Evolutionary conservation across 495 filamentous ascomycete species (phyloP).

Genomic region (Aspergillus ostianus): DNA sequence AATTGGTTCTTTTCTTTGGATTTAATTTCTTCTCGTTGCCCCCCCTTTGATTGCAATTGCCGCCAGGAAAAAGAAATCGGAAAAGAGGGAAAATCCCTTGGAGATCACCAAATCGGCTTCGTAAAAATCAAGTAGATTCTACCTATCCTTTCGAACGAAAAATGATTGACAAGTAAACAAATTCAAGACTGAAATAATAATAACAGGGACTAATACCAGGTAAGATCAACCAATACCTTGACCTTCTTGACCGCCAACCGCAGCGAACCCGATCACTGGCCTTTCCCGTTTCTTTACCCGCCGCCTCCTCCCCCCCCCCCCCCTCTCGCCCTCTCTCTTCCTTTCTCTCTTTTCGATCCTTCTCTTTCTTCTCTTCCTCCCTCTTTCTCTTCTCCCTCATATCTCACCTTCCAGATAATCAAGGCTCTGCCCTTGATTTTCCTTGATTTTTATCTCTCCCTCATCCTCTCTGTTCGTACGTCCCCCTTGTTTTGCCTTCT

Average conservation of each 20-base stretch:
- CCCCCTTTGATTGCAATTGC: neutral
- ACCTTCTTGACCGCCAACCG: neutral
- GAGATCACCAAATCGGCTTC: no score
- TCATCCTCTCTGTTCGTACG: conserved; percentile 12
- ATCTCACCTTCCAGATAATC: conserved; percentile 28
- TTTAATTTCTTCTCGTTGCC: conserved; percentile 14
- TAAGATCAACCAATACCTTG: no score
- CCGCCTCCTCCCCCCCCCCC: conserved; percentile 15
- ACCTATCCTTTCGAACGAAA: neutral
- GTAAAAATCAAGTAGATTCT: neutral
- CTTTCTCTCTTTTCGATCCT: conserved; percentile 27
- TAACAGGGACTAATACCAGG: neutral
- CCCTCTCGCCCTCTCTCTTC: conserved; percentile 17
- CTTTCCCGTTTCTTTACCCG: conserved; percentile 14
- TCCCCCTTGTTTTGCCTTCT: conserved; percentile 2
- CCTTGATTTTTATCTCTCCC: conserved; percentile 12
- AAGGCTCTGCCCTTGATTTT: conserved; percentile 42
- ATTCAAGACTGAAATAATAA: neutral
- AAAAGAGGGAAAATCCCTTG: no score
- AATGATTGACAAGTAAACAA: neutral
- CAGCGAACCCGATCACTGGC: neutral
- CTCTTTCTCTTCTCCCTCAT: conserved; percentile 19
- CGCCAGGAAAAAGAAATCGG: neutral
- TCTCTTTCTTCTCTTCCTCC: conserved; percentile 24
- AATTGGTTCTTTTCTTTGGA: conserved; percentile 1